These are phyloP conservation scores for Exophiala calicioides DNA, from an alignment of 2,329 filamentous ascomycete species.

Conservation along the genomic window DNA sequence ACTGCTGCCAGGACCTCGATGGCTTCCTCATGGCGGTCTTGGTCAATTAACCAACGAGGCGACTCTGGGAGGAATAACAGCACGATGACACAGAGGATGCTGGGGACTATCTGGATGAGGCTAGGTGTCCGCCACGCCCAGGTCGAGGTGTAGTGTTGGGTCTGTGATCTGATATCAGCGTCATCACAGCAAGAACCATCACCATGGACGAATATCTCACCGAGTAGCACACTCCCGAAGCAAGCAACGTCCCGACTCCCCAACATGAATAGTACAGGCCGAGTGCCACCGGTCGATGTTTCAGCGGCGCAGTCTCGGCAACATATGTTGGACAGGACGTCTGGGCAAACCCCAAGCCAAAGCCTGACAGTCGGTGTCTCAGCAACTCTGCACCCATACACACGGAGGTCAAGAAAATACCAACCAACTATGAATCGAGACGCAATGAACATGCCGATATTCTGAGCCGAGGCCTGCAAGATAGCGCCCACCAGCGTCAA, in stretches of 20 bases:
- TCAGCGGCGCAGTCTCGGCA: constrained; percentile 19
- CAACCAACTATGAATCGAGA: constrained; percentile 59
- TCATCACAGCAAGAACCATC: too few species aligned
- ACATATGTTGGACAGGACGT: constrained; percentile 44
- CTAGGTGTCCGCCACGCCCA: constrained; percentile 59
- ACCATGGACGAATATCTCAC: constrained; percentile 9
- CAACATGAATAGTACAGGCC: constrained; percentile 24
- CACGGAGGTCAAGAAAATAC: too few species aligned
- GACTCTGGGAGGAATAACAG: constrained; percentile 60
- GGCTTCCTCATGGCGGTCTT: constrained; percentile 47
- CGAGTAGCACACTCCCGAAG: constrained; percentile 22
- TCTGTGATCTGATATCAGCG: constrained; percentile 4
- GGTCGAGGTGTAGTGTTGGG: constrained; percentile 18
- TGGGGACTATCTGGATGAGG: constrained; percentile 53
- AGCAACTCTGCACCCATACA: neutral
- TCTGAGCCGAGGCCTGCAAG: constrained; percentile 60
- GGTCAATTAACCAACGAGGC: constrained; percentile 58
- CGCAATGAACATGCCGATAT: constrained; percentile 58
- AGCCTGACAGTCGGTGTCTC: constrained; percentile 34
- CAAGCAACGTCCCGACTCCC: constrained; percentile 23
- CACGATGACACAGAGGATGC: constrained; percentile 47
- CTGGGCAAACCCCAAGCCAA: constrained; percentile 60
- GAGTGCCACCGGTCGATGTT: constrained; percentile 18
- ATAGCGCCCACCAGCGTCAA: constrained; percentile 61
- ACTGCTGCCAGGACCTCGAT: constrained; percentile 45